A percentile compares a stretch with the other conserved stretches of the same genome.
Conservation (phyloP, 2,329 filamentous ascomycete species). For the Pezicula neosporulosa region DNA sequence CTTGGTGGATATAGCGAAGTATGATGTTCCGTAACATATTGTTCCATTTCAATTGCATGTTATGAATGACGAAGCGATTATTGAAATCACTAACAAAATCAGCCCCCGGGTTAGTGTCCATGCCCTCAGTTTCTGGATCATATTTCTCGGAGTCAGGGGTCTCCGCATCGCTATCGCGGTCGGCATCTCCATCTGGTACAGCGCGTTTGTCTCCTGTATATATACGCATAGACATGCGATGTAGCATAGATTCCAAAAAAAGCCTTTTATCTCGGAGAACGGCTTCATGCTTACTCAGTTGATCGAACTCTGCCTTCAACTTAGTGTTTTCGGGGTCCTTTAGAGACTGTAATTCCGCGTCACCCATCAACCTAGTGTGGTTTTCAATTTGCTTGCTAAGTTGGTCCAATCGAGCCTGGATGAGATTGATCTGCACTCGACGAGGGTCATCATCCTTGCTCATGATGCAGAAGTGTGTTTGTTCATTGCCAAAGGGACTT, state of each 20-base stretch:
- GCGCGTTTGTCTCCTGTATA: slow-evolving; percentile 21
- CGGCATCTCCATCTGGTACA: slow-evolving; percentile 25
- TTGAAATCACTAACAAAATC: slow-evolving; percentile 95
- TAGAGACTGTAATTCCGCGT: slow-evolving; percentile 68
- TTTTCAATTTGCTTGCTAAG: slow-evolving; percentile 74
- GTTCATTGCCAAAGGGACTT: slow-evolving; percentile 89
- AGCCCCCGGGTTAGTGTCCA: slow-evolving; percentile 66
- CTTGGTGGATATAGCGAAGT: slow-evolving; percentile 94
- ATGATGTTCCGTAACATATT: slow-evolving; percentile 95
- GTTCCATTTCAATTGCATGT: slow-evolving; percentile 97
- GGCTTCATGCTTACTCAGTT: slow-evolving; percentile 49
- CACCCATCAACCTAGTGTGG: slow-evolving; percentile 69
- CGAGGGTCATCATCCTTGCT: slow-evolving; percentile 85
- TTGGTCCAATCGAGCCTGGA: slow-evolving; percentile 74
- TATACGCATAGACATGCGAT: slow-evolving; percentile 27
- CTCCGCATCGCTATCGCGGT: slow-evolving; percentile 34
- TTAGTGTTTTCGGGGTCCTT: slow-evolving; percentile 48
- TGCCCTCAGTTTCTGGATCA: slow-evolving; percentile 43
- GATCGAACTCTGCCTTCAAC: slow-evolving; percentile 57
- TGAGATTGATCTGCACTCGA: slow-evolving; percentile 80
- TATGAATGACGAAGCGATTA: slow-evolving; percentile 97
- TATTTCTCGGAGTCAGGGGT: slow-evolving; percentile 26
- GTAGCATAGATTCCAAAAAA: slow-evolving; percentile 54
- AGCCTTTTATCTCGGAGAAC: slow-evolving; percentile 55
- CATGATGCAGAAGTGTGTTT: slow-evolving; percentile 95